Conservation (phyloP, 1,139 yeast genomes). For the Sugiyamaella pinicola region DNA sequence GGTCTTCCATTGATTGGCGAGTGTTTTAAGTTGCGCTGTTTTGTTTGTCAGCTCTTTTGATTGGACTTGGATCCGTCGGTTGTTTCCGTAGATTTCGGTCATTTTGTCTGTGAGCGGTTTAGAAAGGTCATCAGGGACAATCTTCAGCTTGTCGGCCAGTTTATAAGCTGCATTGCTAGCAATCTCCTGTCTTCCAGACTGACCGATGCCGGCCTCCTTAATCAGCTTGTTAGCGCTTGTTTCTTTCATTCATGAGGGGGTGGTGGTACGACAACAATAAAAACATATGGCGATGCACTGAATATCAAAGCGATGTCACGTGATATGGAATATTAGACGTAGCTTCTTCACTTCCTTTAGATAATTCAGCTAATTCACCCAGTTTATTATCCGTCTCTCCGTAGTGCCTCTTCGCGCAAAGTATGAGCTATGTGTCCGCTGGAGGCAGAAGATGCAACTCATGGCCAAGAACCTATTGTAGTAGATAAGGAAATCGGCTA, state of each 20-base stretch:
- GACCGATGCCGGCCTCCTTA: slow-evolving; percentile 41
- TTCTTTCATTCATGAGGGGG: slow-evolving; percentile 29
- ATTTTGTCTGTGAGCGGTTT: slow-evolving; percentile 35
- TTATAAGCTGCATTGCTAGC: slow-evolving; percentile 29
- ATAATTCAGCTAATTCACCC: too few relatives aligned
- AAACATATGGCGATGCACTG: too few relatives aligned
- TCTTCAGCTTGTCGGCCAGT: slow-evolving; percentile 25
- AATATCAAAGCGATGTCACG: not conserved
- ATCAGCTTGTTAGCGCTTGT: slow-evolving; percentile 35
- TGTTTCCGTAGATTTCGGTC: slow-evolving; percentile 34
- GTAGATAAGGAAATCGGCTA: too few relatives aligned
- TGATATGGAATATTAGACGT: too few relatives aligned
- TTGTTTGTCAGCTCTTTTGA: slow-evolving; percentile 28
- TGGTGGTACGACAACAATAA: too few relatives aligned
- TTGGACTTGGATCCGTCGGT: slow-evolving; percentile 33
- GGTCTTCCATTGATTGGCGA: slow-evolving; percentile 29
- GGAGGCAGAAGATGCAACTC: too few relatives aligned
- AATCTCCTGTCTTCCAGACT: slow-evolving; percentile 34
- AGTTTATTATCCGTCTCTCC: too few relatives aligned
- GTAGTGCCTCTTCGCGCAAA: too few relatives aligned
- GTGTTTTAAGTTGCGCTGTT: slow-evolving; percentile 27
- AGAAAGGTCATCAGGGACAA: slow-evolving; percentile 33
- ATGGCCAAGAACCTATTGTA: too few relatives aligned
- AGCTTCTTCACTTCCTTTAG: too few relatives aligned
- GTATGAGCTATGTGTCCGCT: too few relatives aligned